A percentile compares a stretch with the other conserved stretches of the same genome.
phyloP scores from a whole-genome alignment of 345 rosid species.

The Conringia planisiliqua region DNA sequence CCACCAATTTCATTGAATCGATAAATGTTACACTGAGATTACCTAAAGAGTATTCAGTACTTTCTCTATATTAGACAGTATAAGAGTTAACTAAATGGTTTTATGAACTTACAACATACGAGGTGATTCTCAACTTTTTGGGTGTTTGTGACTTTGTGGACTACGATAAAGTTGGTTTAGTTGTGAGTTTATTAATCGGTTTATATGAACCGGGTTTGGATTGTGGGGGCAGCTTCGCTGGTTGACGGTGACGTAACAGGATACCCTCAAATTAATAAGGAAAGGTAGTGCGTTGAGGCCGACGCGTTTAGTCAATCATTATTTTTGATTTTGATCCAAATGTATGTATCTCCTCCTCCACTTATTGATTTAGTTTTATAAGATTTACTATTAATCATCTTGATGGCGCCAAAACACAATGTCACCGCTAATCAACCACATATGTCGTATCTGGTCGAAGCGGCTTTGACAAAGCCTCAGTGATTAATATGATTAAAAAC shows the following conservation, averaged over 20 bases:
- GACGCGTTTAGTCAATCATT: neutral
- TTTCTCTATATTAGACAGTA: no score
- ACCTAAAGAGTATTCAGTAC: no score
- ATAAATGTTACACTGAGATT: no score
- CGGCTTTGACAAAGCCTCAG: no score
- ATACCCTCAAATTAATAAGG: neutral
- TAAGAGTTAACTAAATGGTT: no score
- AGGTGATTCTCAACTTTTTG: neutral
- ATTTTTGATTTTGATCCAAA: neutral
- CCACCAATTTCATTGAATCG: no score
- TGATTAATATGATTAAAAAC: no score
- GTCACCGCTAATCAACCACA: no score
- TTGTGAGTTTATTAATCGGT: neutral
- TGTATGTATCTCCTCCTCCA: neutral
- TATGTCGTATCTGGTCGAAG: no score
- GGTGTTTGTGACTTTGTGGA: conserved; percentile 3
- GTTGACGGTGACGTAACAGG: conserved; percentile 15
- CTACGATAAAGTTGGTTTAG: conserved; percentile 21
- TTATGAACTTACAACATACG: no score
- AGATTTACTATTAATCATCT: no score
- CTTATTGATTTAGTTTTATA: no score
- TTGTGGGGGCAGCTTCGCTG: conserved; percentile 18
- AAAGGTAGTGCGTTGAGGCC: neutral
- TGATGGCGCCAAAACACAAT: neutral
- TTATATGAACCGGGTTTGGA: conserved; percentile 13